Evolutionary conservation across 164 flowering plant genomes (phyloP), one percentile per base, ranked within the genome.

Genomic region (Liriodendron chinense): DNA sequence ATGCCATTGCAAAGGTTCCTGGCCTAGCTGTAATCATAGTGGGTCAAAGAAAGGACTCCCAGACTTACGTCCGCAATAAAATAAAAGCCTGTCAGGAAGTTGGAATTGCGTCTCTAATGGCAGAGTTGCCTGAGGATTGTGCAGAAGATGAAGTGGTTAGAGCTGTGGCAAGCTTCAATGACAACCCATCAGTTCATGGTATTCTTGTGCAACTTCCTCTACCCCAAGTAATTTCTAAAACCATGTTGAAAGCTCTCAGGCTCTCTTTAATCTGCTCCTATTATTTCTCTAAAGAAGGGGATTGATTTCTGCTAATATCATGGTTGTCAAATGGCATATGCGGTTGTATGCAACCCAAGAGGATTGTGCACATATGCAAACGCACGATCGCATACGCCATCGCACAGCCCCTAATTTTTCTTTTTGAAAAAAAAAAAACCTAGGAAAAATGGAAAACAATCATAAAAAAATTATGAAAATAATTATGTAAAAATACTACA

Each of bases 181-280:
- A 84, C 53, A 80, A 95, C 78, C 89, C 90, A 47, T 86, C 92
- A 22, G 71, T 95, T 81, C 93, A 95, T 82, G 98, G 98, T 79
- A 81, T 95, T 80, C 90, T 95, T 69, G 93, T 95, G 85, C 98
- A 95, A 84, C 94, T 95, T 86, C 98, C 98, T 73, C 89, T 95
- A 59, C 98, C 98, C 61, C 85, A 85, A 76, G 98, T 94, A 88
- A 86, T 80, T 85, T 79, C 79, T 74, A 65, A 82, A 65, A 78
- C 82, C 76, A 24, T 78, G 53, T 63, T 78, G 72, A 72, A 43
- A 70, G 53, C 75, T 57, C 9, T 75, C 65, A 49, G 21, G 62
- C 62, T 70, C 69, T 71, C 75, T 10, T 62, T 50, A 49, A 12
- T 53, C 69, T 20, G 21, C 24, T 75, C 4, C 47, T 24, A 8